These are phyloP conservation scores for Clavulina sp. DNA, from an alignment of 768 basidiomycete genomes.

Conservation along the genomic window DNA sequence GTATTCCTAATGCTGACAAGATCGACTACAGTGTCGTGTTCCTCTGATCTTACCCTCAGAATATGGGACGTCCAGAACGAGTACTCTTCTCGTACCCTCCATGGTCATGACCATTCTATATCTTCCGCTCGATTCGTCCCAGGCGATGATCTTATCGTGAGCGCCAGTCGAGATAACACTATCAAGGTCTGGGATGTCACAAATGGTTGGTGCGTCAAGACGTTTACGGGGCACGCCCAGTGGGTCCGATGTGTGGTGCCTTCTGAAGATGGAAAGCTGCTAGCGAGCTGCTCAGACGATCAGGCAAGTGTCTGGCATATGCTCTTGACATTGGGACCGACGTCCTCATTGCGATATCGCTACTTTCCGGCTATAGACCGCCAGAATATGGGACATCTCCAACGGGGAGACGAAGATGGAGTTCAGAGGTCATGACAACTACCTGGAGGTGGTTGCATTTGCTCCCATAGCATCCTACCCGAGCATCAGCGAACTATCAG, in stretches of 20 bases:
- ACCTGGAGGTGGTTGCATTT: conserved; percentile 66
- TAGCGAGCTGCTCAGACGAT: conserved; percentile 74
- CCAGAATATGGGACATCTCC: conserved; percentile 54
- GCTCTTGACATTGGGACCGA: conserved; percentile 1
- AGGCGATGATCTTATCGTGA: conserved; percentile 66
- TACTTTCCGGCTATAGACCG: too few relatives aligned
- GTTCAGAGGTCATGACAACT: conserved; percentile 74
- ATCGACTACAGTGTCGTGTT: conserved; percentile 39
- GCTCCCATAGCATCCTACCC: conserved; percentile 60
- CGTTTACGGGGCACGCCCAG: conserved; percentile 60
- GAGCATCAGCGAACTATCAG: conserved; percentile 61
- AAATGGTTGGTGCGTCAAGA: conserved; percentile 63
- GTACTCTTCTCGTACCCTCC: conserved; percentile 71
- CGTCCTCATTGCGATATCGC: too few relatives aligned
- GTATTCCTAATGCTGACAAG: background rate
- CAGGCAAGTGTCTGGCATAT: conserved; percentile 35
- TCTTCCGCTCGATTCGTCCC: conserved; percentile 76
- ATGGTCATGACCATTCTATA: conserved; percentile 83
- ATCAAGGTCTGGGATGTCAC: conserved; percentile 77
- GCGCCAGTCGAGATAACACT: conserved; percentile 74
- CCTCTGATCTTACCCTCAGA: conserved; percentile 80
- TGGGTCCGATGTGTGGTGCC: conserved; percentile 55
- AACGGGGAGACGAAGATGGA: conserved; percentile 67
- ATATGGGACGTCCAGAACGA: conserved; percentile 83
- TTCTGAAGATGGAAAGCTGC: conserved; percentile 44